Base-by-base conservation (phyloP, 176 grass and related monocot species). In the Triticum dicoccoides region DNA sequence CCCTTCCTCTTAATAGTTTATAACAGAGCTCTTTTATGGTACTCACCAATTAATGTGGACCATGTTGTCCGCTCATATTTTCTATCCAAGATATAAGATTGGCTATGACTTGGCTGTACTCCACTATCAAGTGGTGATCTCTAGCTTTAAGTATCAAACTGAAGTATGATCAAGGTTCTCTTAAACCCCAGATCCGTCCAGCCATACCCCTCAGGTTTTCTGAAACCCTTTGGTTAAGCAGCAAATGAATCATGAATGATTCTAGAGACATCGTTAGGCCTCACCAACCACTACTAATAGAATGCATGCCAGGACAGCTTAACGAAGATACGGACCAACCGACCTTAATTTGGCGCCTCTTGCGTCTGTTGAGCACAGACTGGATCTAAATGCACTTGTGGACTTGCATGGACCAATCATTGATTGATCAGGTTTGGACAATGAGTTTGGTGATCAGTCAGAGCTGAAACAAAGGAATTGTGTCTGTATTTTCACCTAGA, bases 291-390 rank as follows among this genome's bases (percentile, higher is more conserved):
- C 21, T 32, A 30, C 20, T 37, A 47, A 13, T 35, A 25, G 13
- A 49, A 87, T 82, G 88, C 78, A 69, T 86, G 51, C 30, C n/a
- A 62, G 21, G 72, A 41, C 69, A 81, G 51, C 6, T 58, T 58
- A 20, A 21, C 20, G 20, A 2, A 59, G 56, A 59, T 21, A 59
- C 56, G 20, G 56, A 59, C 56, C 56, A 59, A 59, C 56, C 56
- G 3, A 21, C 56, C 73, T 69, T 81, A 75, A 74, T 82, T 89
- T 21, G 41, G 59, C 83, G 61, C 85, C 88, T 76, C 85, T 64
- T 61, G 32, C 21, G 13, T 80, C 37, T 65, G 64, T 79, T 85
- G 77, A 25, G 9, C 77, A 89, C 61, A 81, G 47, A 30, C 88
- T 86, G 78, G 69, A 81, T 76, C 66, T 85, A 23, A 61, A 76